phyloP scores from a whole-genome alignment of 2,329 filamentous ascomycete genomes.

The Aureobasidium leucospermi region DNA sequence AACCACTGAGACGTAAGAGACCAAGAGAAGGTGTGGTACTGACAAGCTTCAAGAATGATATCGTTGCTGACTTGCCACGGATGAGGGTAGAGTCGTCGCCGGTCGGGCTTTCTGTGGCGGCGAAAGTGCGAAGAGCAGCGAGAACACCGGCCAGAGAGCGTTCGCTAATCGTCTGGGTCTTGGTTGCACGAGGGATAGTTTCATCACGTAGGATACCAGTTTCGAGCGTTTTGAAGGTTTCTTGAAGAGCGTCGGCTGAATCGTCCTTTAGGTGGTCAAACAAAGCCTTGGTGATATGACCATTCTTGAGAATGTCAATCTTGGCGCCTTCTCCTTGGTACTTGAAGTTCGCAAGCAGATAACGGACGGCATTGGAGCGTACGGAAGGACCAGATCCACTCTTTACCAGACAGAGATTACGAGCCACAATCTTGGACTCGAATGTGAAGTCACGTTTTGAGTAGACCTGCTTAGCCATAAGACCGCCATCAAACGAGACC shows the following conservation, averaged over 20 bases:
- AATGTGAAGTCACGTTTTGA: conserved; percentile 66
- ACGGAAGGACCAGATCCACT: conserved; percentile 65
- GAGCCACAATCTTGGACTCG: conserved; percentile 60
- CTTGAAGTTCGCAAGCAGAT: conserved; percentile 71
- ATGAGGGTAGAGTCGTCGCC: neutral
- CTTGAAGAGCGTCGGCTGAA: conserved; percentile 63
- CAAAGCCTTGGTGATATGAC: conserved; percentile 59
- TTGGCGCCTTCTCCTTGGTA: conserved; percentile 72
- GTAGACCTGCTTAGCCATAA: conserved; percentile 69
- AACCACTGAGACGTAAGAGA: conserved; percentile 69
- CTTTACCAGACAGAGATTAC: conserved; percentile 69
- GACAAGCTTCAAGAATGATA: conserved; percentile 65
- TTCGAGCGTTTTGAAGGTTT: conserved; percentile 66
- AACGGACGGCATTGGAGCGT: conserved; percentile 73
- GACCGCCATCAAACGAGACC: conserved; percentile 78
- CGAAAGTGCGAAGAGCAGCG: conserved; percentile 53
- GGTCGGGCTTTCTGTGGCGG: conserved; percentile 14
- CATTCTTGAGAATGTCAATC: conserved; percentile 72
- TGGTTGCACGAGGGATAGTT: conserved; percentile 63
- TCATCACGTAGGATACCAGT: conserved; percentile 66
- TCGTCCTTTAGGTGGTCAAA: conserved; percentile 74
- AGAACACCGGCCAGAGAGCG: conserved; percentile 66
- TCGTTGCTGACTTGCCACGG: conserved; percentile 41
- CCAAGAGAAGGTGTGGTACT: conserved; percentile 70
- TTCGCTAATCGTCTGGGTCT: conserved; percentile 68